Evolutionary conservation across 345 rosid genomes (phyloP).

Genomic region (Arabis hirsuta): DNA sequence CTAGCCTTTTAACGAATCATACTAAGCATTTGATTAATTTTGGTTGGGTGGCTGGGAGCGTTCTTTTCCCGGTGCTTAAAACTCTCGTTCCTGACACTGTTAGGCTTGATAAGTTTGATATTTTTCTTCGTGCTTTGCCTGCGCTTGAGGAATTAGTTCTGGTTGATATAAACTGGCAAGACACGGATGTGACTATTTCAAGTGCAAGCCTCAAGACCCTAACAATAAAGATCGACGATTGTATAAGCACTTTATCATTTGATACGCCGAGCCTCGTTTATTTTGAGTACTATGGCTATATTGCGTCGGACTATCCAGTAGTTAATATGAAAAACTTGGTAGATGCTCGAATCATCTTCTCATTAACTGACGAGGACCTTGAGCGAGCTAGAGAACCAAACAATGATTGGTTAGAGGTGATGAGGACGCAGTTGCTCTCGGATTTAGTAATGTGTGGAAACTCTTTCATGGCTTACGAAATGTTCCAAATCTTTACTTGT

Average conservation of each 20-base stretch:
- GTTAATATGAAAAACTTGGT: background rate
- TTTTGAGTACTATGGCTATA: background rate
- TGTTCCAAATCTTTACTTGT: slow-evolving; percentile 1
- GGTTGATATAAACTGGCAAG: background rate
- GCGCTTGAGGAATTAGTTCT: slow-evolving; percentile 16
- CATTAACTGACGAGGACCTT: background rate
- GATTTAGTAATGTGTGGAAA: background rate
- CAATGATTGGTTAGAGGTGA: background rate
- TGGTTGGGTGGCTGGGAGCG: background rate
- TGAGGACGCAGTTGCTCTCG: background rate
- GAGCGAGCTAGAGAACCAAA: background rate
- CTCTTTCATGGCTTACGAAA: slow-evolving; percentile 4
- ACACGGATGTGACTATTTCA: background rate
- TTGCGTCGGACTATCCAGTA: background rate
- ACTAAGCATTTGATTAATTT: background rate
- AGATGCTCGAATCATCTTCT: slow-evolving; percentile 12
- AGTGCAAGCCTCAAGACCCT: slow-evolving; percentile 26
- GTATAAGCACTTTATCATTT: background rate
- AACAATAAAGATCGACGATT: background rate
- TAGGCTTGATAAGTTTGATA: background rate
- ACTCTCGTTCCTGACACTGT: background rate
- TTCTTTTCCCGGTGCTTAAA: slow-evolving; percentile 14
- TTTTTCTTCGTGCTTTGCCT: slow-evolving; percentile 3
- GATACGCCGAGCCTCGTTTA: slow-evolving; percentile 21
- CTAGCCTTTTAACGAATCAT: no score